Evolutionary conservation across 768 basidiomycete genomes (phyloP), one percentile per base, ranked within the genome.

Genomic region (Panus rudis): DNA sequence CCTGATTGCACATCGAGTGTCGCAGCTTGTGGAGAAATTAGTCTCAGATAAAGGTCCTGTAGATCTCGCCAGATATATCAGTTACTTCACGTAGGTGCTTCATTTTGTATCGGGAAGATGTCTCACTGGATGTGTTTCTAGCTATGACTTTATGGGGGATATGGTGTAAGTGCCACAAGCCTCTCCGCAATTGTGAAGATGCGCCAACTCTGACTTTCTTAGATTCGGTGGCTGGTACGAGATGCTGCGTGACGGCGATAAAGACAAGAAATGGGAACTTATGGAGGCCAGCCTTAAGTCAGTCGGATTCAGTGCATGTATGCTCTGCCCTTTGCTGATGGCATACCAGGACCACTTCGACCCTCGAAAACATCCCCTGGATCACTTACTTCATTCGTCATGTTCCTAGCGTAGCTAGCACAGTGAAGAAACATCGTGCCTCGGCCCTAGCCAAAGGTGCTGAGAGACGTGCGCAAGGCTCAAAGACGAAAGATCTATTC

Each of bases 181-280:
- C 10, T n/a, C 10, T 30, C 28, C n/a, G n/a, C 28, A 10, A n/a
- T n/a, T 30, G 28, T 14, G 43, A 37, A n/a, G n/a, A n/a, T 45
- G 19, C 21, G 38, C 37, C 19, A 45, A 4, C 8, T 21, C 28
- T 21, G 14, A 23, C 2, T 14, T 22, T 23, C 4, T 28, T 43
- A 57, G 50, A 6, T 71, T 71, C 42, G 66, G 68, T 20, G 64
- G 64, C 17, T 63, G 63, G 3, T 63, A 62, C 12, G 63, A 63
- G 37, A 54, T 65, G 40, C 49, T 62, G 50, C 54, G 52, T 2
- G 66, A 70, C 43, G 67, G 67, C 4, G 75, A 77, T 51, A 60
- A 60, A 40, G 62, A 65, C 25, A 65, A 66, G 20, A 59, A 70
- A 8, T 70, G 66, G 69, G 62, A 67, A 21, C 56, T 72, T 23